These are phyloP conservation scores for Microsporum canis DNA, from an alignment of 2,329 filamentous ascomycete genomes.

Conservation along the genomic window DNA sequence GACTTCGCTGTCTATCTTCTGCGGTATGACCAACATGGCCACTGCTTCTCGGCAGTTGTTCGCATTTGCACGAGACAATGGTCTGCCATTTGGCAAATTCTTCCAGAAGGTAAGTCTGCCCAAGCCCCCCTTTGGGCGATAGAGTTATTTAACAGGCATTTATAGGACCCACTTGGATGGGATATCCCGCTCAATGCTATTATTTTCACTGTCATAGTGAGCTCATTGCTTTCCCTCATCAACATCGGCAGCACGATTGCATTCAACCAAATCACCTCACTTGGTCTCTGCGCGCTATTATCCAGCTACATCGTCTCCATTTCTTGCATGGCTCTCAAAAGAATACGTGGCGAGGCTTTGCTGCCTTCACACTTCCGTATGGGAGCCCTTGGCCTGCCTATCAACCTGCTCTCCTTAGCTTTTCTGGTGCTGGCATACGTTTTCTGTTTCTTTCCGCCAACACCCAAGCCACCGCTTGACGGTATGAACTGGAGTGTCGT, in stretches of 20 bases:
- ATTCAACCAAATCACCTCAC: conserved; percentile 35
- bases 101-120: conserved; percentile 12
- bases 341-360: conserved; percentile 31
- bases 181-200: conserved; percentile 40
- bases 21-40: conserved; percentile 24
- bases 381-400: conserved; percentile 22
- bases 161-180: conserved; percentile 24
- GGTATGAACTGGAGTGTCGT: conserved; percentile 26
- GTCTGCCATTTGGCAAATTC: conserved; percentile 36
- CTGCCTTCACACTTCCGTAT: conserved; percentile 37
- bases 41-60: conserved; percentile 25
- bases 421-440: conserved; percentile 10
- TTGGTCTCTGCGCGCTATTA: conserved; percentile 32
- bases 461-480: background rate
- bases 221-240: conserved; percentile 39
- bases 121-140: background rate
- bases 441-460: conserved; percentile 11
- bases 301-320: conserved; percentile 39
- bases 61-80: conserved; percentile 42
- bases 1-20: conserved; percentile 19
- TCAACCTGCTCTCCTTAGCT: conserved; percentile 8
- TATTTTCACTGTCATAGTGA: conserved; percentile 34
- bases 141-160: background rate
- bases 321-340: conserved; percentile 33
- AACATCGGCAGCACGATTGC: conserved; percentile 40